phyloP scores from a whole-genome alignment of 1,139 yeast genomes.

The Hanseniaspora sp. region DNA sequence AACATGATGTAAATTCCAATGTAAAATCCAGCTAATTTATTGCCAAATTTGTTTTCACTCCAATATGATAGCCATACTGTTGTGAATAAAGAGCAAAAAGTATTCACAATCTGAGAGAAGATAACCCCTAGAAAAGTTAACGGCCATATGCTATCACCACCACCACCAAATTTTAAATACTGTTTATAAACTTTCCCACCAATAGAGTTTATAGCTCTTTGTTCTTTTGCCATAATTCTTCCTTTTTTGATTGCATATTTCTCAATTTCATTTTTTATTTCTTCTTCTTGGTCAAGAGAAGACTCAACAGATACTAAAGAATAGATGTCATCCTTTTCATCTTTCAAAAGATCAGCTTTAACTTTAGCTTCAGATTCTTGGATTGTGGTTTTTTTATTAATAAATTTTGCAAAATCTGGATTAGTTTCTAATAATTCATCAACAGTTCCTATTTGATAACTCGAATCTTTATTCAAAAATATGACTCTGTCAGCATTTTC shows the following conservation, averaged over 20 bases:
- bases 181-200: slow-evolving; percentile 23
- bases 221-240: slow-evolving; percentile 31
- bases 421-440: slow-evolving; percentile 35
- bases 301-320: slow-evolving; percentile 21
- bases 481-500: slow-evolving; percentile 56
- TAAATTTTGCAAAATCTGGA: slow-evolving; percentile 29
- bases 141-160: slow-evolving; percentile 31
- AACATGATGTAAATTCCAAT: slow-evolving; percentile 30
- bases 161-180: slow-evolving; percentile 34
- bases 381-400: slow-evolving; percentile 26
- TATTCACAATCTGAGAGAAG: slow-evolving; percentile 19
- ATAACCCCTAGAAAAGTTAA: slow-evolving; percentile 21
- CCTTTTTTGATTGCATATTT: slow-evolving; percentile 17
- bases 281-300: slow-evolving; percentile 11
- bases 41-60: slow-evolving; percentile 29
- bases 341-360: slow-evolving; percentile 17
- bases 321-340: slow-evolving; percentile 20
- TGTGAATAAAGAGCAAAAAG: slow-evolving; percentile 29
- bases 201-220: slow-evolving; percentile 30
- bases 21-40: slow-evolving; percentile 24
- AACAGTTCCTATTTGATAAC: slow-evolving; percentile 44
- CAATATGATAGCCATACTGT: slow-evolving; percentile 37
- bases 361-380: slow-evolving; percentile 17
- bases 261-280: slow-evolving; percentile 10
- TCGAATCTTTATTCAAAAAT: slow-evolving; percentile 50